Evolutionary conservation across 495 filamentous ascomycete species (phyloP), one percentile per base, ranked within the genome.

Genomic region (Astrocystis sublimbata): DNA sequence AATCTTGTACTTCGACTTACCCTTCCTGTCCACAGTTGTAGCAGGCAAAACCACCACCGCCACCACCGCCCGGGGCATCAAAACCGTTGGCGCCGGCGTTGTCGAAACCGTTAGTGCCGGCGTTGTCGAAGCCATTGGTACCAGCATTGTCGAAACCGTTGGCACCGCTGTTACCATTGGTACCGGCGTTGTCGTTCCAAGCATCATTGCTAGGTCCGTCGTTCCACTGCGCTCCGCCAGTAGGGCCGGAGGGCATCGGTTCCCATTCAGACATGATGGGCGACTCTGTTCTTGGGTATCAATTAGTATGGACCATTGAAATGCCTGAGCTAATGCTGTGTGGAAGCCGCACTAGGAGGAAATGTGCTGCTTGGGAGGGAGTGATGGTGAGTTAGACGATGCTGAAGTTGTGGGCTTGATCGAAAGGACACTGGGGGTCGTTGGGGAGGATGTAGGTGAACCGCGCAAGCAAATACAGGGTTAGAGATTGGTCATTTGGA

Each of bases 21-120:
- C 89, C 90, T 60, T 80, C 73, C 68, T 92, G 74, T 36, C 88
- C 89, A 63, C 92, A 96, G 70, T 92, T 92, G 82, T 86, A 96
- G 77, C 91, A 96, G 33, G 78, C 82, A n/a, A n/a, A n/a, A 24
- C 78, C 79, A 10, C 62, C 63, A 46, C 81, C 85, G 83, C 80
- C 71, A 86, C 89, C 87, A 83, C 81, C 84, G 83, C 83, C 83
- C 79, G 85, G 55, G n/a, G 67, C 65, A 49, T 52, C 49, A 26
- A 61, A 45, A 23, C 26, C 59, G 47, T 47, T 21, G 7, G 40
- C 15, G 38, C 38, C 54, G 35, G n/a, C 40, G 4, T 35, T 17
- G 35, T 24, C 54, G 24, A 57, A 45, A n/a, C 36, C 52, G 31
- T 24, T 24, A 3, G 13, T 24, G n/a, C n/a, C n/a, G n/a, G n/a